Conservation (phyloP, 345 rosid species). For the Gossypium sturtianum region DNA sequence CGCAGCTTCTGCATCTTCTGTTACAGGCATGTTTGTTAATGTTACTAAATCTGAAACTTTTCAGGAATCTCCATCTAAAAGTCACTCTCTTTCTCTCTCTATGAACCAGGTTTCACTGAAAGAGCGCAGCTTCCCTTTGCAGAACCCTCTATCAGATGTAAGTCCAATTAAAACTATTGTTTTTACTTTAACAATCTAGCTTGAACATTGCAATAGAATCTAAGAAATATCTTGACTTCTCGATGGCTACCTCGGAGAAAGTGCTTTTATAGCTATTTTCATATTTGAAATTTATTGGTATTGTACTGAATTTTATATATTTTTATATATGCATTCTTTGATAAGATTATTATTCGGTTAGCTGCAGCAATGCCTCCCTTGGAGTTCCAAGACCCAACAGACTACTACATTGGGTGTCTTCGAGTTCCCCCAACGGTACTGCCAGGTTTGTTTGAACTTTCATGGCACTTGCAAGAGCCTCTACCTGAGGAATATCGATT, state of each 20-base stretch:
- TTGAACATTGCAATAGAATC: neutral
- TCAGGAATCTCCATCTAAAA: constrained; percentile 22
- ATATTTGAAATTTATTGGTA: neutral
- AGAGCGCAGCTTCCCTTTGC: constrained; percentile 52
- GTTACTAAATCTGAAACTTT: constrained; percentile 9
- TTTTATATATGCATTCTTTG: neutral
- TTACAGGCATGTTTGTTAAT: constrained; percentile 26
- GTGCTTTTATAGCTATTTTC: neutral
- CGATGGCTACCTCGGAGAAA: neutral
- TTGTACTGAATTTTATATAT: neutral
- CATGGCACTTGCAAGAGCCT: constrained; percentile 84
- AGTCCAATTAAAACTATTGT: constrained; percentile 3
- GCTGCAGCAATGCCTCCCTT: constrained; percentile 46
- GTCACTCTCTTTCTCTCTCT: neutral
- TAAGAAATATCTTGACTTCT: neutral
- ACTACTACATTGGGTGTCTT: constrained; percentile 61
- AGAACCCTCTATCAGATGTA: constrained; percentile 62
- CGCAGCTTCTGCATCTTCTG: constrained; percentile 39
- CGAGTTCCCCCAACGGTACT: constrained; percentile 51
- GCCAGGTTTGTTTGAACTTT: constrained; percentile 69
- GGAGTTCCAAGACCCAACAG: constrained; percentile 91
- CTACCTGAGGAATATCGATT: constrained; percentile 79
- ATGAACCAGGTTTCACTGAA: constrained; percentile 41
- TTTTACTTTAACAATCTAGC: neutral
- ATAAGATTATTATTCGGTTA: neutral